Conservation (phyloP, 495 filamentous ascomycete species). For the Talaromyces ruber region DNA sequence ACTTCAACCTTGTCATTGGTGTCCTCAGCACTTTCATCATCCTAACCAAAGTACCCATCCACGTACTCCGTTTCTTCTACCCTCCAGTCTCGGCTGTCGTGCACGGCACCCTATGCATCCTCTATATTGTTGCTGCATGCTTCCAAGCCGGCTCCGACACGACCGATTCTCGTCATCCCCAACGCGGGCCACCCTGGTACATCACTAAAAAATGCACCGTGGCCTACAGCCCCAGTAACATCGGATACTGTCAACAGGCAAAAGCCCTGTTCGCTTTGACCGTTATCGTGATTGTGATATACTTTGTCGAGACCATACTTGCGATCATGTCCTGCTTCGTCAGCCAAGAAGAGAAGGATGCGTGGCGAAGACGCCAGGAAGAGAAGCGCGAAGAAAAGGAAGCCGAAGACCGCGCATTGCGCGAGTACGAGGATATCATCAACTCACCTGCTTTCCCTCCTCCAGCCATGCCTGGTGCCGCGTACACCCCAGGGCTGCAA, state of each 20-base stretch:
- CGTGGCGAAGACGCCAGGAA: slow-evolving; percentile 25
- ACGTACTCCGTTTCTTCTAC: slow-evolving; percentile 62
- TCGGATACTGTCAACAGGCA: slow-evolving; percentile 67
- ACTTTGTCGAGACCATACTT: slow-evolving; percentile 46
- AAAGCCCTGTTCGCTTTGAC: slow-evolving; percentile 67
- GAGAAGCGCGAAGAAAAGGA: slow-evolving; percentile 33
- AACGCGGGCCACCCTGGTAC: slow-evolving; percentile 71
- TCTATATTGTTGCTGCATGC: slow-evolving; percentile 60
- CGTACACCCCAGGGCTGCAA: background rate
- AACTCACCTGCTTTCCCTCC: slow-evolving; percentile 32
- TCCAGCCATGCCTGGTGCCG: background rate
- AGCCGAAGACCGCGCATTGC: slow-evolving; percentile 17
- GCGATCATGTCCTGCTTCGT: slow-evolving; percentile 55
- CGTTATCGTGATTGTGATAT: slow-evolving; percentile 53
- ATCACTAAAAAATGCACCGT: slow-evolving; percentile 68
- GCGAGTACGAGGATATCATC: slow-evolving; percentile 25
- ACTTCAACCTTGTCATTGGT: slow-evolving; percentile 75
- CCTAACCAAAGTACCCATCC: slow-evolving; percentile 52
- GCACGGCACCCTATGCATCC: slow-evolving; percentile 46
- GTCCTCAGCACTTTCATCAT: slow-evolving; percentile 53
- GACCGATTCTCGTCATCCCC: slow-evolving; percentile 61
- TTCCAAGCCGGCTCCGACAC: slow-evolving; percentile 75
- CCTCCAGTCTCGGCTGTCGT: slow-evolving; percentile 57
- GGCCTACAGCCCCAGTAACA: slow-evolving; percentile 42
- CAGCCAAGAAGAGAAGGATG: slow-evolving; percentile 32